These are phyloP conservation scores for Hypholoma sublateritium DNA, from an alignment of 768 basidiomycete genomes.

Conservation along the genomic window DNA sequence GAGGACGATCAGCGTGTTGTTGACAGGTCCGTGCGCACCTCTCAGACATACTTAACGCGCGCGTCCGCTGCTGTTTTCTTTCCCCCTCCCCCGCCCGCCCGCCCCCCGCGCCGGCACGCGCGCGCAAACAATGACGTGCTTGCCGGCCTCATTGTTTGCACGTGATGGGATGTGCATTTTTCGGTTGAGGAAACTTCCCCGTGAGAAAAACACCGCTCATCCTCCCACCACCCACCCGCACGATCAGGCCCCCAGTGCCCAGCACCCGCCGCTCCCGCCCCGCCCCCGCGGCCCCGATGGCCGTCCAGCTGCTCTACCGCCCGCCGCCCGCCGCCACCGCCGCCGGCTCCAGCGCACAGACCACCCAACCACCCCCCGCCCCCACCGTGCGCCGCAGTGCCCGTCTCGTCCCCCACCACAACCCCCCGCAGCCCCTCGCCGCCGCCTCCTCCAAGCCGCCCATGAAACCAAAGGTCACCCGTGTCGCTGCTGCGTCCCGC, in stretches of 20 bases:
- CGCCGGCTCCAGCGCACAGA: neutral
- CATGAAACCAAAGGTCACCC: neutral
- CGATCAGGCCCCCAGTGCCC: neutral
- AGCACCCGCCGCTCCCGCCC: neutral
- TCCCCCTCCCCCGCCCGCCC: neutral
- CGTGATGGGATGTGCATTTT: neutral
- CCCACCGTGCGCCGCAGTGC: constrained; percentile 3
- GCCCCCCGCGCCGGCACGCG: neutral
- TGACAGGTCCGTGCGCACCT: neutral
- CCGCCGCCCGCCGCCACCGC: neutral
- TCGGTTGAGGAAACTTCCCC: neutral
- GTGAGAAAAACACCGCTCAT: neutral
- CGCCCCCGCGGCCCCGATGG: neutral
- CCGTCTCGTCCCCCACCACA: neutral
- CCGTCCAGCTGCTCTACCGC: neutral
- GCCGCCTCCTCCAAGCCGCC: neutral
- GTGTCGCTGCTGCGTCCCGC: neutral
- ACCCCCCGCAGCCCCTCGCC: neutral
- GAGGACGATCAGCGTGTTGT: neutral
- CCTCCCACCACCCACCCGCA: neutral
- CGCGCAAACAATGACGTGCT: neutral
- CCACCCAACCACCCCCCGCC: neutral
- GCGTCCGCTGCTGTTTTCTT: neutral
- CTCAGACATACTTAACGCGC: neutral
- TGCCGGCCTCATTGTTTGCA: neutral